Evolutionary conservation across 2,329 filamentous ascomycete species (phyloP), one percentile per base, ranked within the genome.

Genomic region (Aspergillus latus): DNA sequence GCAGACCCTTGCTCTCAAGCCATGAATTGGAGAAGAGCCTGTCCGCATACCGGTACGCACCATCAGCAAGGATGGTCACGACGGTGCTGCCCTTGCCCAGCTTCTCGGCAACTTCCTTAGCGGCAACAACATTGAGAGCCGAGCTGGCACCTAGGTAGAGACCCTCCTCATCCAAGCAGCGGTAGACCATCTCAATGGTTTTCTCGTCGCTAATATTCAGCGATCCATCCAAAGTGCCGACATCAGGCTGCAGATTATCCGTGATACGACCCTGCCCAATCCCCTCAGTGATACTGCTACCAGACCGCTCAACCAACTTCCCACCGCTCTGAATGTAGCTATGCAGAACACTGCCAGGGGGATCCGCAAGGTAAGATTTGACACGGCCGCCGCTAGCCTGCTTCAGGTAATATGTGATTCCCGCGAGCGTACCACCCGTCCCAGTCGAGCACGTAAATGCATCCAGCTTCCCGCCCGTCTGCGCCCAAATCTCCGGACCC

Each of bases 211-310:
- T 83, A 64, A 99, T 91, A 71, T 87, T 82, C 67, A 99, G 69
- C 36, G 91, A 90, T 57, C 88, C 92, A 75, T 97, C 94, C 13
- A 97, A 69, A 44, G 96, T 80, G 59, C 82, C 88, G 56, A 99
- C 83, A 68, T 99, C 94, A 3, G 89, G 89, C 74, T 85, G 80
- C 62, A 99, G 78, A 76, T 99, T 99, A 70, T 96, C 90, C n/a
- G 94, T 99, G 50, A 99, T 84, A 51, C 94, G 88, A 37, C 94
- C 94, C 78, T 97, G 94, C 16, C 94, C 94, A 68, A 99, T 99
- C 26, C 94, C 94, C 78, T 99, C 94, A 2, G 94, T 99, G 76
- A 99, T 97, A 69, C 89, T 94, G 53, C 89, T 87, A 8, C 94
- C 94, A 2, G 80, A 79, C 49, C 94, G 83, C 70, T 97, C 93